Evolutionary conservation across 106 monocot genomes (phyloP), one percentile per base, ranked within the genome.

Genomic region (Allium fistulosum): DNA sequence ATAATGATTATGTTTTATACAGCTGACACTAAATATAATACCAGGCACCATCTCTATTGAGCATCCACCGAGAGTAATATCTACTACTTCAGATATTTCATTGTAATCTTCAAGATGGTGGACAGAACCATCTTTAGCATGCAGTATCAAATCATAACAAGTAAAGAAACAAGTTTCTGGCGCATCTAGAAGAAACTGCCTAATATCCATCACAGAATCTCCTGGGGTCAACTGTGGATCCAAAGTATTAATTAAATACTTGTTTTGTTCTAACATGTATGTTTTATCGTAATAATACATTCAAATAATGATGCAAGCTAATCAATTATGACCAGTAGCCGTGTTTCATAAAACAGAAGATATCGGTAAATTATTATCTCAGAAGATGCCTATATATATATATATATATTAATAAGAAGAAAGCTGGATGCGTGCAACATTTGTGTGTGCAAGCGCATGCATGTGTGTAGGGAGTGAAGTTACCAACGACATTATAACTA

Each of bases 101-200:
- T 87, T 92, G 77, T 93, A 99, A 77, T 99, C 97, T 72, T 90
- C 97, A 48, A 99, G 66, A 73, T 80, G 81, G 77, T 92, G 79
- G 59, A 50, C 9, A 61, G 78, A 78, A 17, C 87, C 92, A 79
- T 99, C 97, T 76, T 90, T 93, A 52, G 82, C 55, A 77, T 99
- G 90, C 75, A 99, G 68, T 51, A 90, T 64, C 73, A 99, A 66
- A 85, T 93, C 86, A 76, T 93, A 99, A 73, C 97, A 99, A n/a
- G 97, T 99, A 83, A 78, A 83, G 64, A 87, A 99, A 75, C 97
- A 99, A 49, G 97, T 93, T 77, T 99, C 97, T 51, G 97, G 90
- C 48, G 97, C 97, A 83, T 99, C 97, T 57, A 99, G 83, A 62
- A 99, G 90, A 57, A 99, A 99, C 65, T 99, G 97, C 58, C 90